phyloP scores from a whole-genome alignment of 2,329 filamentous ascomycete genomes.

The Fusarium goolgardi region DNA sequence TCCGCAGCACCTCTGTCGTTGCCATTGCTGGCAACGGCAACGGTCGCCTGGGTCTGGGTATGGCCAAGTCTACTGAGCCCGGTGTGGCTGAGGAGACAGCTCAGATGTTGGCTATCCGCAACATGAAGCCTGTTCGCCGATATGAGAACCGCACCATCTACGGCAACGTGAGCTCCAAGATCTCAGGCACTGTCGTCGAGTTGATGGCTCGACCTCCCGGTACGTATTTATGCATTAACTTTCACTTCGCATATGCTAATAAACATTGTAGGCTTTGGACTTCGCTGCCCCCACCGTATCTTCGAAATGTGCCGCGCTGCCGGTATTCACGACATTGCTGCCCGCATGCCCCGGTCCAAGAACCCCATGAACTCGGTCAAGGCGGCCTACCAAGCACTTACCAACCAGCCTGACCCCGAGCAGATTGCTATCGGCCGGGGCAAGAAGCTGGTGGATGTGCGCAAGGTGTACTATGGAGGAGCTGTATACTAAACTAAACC shows the following conservation, averaged over 20 bases:
- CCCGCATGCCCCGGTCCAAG: constrained; percentile 82
- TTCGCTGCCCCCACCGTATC: constrained; percentile 89
- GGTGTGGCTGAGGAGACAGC: constrained; percentile 77
- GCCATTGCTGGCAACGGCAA: constrained; percentile 88
- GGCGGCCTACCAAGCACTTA: constrained; percentile 84
- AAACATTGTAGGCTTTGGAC: constrained; percentile 79
- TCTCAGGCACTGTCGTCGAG: constrained; percentile 87
- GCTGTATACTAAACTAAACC: constrained; percentile 65
- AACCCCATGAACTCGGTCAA: constrained; percentile 99
- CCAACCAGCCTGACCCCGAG: constrained; percentile 86
- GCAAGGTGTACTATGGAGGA: constrained; percentile 97
- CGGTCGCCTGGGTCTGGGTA: constrained; percentile 87
- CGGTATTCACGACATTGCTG: constrained; percentile 88
- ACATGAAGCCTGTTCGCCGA: constrained; percentile 90
- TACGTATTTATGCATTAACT: constrained; percentile 59
- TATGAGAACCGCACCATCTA: constrained; percentile 95
- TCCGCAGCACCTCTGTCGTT: constrained; percentile 79
- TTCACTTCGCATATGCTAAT: constrained; percentile 11
- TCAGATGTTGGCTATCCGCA: constrained; percentile 83
- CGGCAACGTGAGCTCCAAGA: constrained; percentile 84
- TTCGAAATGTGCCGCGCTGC: constrained; percentile 92
- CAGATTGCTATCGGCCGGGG: constrained; percentile 89
- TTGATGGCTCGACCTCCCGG: constrained; percentile 87
- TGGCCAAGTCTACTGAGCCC: constrained; percentile 85
- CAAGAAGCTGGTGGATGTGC: constrained; percentile 94